Evolutionary conservation across 768 basidiomycete genomes (phyloP), one percentile per base, ranked within the genome.

Genomic region (Lactarius akahatsu): DNA sequence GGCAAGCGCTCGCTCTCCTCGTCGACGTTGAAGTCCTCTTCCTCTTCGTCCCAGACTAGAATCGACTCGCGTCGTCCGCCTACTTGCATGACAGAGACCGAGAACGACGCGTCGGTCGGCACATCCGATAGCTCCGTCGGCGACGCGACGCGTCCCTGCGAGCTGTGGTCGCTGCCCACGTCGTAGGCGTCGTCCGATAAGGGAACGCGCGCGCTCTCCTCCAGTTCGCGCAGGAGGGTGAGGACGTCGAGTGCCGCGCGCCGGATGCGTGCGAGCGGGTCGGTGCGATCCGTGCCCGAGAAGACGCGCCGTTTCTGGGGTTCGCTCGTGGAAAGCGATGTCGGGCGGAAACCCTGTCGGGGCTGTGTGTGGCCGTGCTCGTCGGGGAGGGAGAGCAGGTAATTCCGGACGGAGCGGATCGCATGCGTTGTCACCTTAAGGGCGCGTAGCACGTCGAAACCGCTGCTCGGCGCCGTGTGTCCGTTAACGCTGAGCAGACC

Each of bases 171-270:
- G 70, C 88, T 90, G 75, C 88, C 85, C 13, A 83, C 88, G 72
- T 93, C 91, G 71, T 92, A 93, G n/a, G 85, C 89, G 55, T 92
- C 90, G 73, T 94, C 90, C 20, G 82, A 85, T 8, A 92, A 79
- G 5, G 92, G 90, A 4, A 95, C 74, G 3, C 96, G 84, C 45
- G 85, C 85, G 10, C 78, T 77, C 73, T 95, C 93, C 74, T 98
- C 96, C 23, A 98, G 77, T 38, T 86, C 86, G 43, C 93, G 83
- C 50, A 98, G 82, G 45, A 86, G 81, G 6, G 88, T 82, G 34
- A 98, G 84, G 0, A 96, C 91, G 67, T 95, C 95, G 62, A 98
- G 77, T 1, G 94, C 93, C 1, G 88, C 83, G 59, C 84, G 85
- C 26, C 96, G 83, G 61, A 98, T 87, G 57, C 85, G 78, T 2